Base-by-base conservation (phyloP, 2,329 filamentous ascomycete genomes). In the Penicillium corylophilum region DNA sequence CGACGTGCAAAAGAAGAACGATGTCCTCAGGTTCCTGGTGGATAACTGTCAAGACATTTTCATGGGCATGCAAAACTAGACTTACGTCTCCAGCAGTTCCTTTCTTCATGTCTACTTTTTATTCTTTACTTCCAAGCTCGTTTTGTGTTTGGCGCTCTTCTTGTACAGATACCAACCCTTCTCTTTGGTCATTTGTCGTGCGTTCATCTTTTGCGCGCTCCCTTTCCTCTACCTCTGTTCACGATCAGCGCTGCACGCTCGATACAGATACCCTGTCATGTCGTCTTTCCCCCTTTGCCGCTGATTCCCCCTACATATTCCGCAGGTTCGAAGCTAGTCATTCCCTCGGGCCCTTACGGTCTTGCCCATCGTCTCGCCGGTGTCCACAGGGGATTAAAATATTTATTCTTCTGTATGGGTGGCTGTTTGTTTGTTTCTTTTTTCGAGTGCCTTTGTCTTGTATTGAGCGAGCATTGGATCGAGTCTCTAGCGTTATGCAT, bases 1-100 rank as follows among this genome's bases (percentile, higher is more conserved):
- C 26, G 94, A 99, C 69, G 95, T 96, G 80, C 89, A 94, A 69
- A 83, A 87, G 62, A 96, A 97, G 81, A 95, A 96, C 63, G 81
- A 88, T 58, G 90, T 90, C 5, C 87, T 97, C 60, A 92, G 96
- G 74, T 95, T 94, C 64, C 80, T 99, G 67, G 88, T 97, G 59
- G 93, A 97, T 70, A 88, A 96, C 71, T 91, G 88, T 69, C 83
- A 90, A 64, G 83, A 81, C 61, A 88, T 96, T 54, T 97, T 96
- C 69, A 71, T 73, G 68, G 69, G 69, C 39, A 68, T 73, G 63
- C 65, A 71, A 54, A 59, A 55, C 38, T 68, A 60, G 38, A 28
- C 16, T 38, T 20, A n/a, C n/a, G 8, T 2, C 18, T 22, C n/a
- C 18, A 43, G 2, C 16, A n/a, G 15, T 29, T 45, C 5, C 10